phyloP scores from a whole-genome alignment of 164 flowering plant species.

The Kingdonia uniflora region DNA sequence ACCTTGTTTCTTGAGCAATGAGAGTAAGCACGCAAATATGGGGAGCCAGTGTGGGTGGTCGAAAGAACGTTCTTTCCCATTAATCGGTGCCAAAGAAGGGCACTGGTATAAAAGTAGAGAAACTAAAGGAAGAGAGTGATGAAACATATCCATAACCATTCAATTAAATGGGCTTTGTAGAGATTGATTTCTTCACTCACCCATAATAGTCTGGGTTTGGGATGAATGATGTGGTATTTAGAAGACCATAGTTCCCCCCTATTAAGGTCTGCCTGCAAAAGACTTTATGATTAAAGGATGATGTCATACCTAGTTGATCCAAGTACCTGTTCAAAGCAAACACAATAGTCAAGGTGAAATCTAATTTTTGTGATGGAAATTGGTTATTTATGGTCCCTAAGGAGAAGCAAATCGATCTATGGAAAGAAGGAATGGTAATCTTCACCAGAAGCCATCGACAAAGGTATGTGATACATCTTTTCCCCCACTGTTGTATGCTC shows the following conservation, averaged over 20 bases:
- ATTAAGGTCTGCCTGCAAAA: conserved; percentile 63
- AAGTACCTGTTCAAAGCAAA: conserved; percentile 38
- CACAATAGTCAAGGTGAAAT: background rate
- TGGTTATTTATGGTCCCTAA: background rate
- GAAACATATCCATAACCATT: background rate
- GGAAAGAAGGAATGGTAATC: too few relatives aligned
- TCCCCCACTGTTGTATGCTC: conserved; percentile 67
- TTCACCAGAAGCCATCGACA: conserved; percentile 54
- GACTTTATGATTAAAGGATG: conserved; percentile 40
- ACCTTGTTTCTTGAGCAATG: conserved; percentile 50
- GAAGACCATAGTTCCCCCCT: conserved; percentile 76
- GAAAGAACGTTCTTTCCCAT: conserved; percentile 55
- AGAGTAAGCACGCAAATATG: conserved; percentile 38
- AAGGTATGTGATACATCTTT: conserved; percentile 37
- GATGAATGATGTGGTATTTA: conserved; percentile 44
- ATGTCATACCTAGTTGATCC: conserved; percentile 67
- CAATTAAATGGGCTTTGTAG: too few relatives aligned
- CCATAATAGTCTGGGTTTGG: conserved; percentile 72
- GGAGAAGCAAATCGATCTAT: too few relatives aligned
- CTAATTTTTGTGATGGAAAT: background rate
- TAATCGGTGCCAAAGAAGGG: conserved; percentile 66
- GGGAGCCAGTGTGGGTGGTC: conserved; percentile 23
- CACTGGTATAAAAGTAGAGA: conserved; percentile 19
- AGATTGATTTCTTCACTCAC: conserved; percentile 15
- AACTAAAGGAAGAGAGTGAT: background rate